These are phyloP conservation scores for Obba rivulosa DNA, from an alignment of 768 basidiomycete species.

Conservation along the genomic window DNA sequence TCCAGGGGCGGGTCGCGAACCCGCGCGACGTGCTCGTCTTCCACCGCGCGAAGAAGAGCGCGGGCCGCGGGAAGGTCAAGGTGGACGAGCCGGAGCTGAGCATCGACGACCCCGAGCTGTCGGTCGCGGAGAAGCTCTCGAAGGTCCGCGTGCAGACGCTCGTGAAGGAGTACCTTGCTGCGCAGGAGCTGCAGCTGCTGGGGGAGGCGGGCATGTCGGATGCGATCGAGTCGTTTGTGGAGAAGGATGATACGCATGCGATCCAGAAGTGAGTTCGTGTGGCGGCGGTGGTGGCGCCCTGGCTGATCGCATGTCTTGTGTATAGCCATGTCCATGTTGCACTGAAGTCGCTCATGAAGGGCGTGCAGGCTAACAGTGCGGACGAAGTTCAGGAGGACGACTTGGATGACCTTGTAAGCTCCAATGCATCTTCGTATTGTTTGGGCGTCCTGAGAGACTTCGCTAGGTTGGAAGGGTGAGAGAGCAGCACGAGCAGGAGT, in stretches of 20 bases:
- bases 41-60: conserved; percentile 70
- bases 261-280: conserved; percentile 68
- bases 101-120: conserved; percentile 70
- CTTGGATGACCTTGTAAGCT: conserved; percentile 66
- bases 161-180: conserved; percentile 86
- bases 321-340: conserved; percentile 61
- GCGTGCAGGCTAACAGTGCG: conserved; percentile 56
- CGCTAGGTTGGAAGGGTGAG: conserved; percentile 66
- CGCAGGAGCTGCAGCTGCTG: conserved; percentile 89
- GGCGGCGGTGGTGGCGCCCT: background rate
- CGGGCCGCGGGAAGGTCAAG: conserved; percentile 50
- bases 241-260: conserved; percentile 95
- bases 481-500: conserved; percentile 62
- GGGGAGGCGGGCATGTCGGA: conserved; percentile 89
- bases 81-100: conserved; percentile 77
- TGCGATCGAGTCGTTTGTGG: conserved; percentile 92
- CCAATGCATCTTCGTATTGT: too few species aligned
- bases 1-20: conserved; percentile 86
- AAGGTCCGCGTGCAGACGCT: conserved; percentile 84
- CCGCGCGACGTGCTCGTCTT: conserved; percentile 92
- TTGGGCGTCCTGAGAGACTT: too few species aligned
- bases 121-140: conserved; percentile 64
- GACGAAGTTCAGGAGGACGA: conserved; percentile 69
- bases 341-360: conserved; percentile 59
- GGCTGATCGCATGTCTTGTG: background rate